Base-by-base conservation (phyloP, 345 rosid species). In the Linum tenue region DNA sequence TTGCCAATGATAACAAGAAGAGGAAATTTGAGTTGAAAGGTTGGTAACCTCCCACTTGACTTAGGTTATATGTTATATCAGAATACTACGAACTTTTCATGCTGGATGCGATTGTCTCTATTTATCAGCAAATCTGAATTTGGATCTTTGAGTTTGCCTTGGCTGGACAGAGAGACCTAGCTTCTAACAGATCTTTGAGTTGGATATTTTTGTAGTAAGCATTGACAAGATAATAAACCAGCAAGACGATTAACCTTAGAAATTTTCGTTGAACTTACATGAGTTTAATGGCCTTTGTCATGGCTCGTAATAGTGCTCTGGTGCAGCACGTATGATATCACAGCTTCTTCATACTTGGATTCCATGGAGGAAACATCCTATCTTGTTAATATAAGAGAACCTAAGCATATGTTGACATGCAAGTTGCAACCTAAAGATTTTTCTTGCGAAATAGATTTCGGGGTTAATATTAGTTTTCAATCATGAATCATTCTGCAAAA, bases 21-120 rank as follows among this genome's bases (percentile, higher is more conserved):
- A 83, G 83, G 65, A 86, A 80, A 70, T 76, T 67, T 67, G 79
- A 79, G 36, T 67, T 42, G 36, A 80, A 79, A 83, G 91, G 96
- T 88, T 64, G 60, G 82, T 76, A 43, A 11, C 56, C 14, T 11
- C 17, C 41, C 38, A 22, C n/a, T 59, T 60, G 42, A 7, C 12
- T 61, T 41, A 4, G 9, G 6, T 41, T 8, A 4, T 6, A 4
- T 55, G 16, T 3, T 55, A 12, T 5, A 12, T 3, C 5, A 16
- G 22, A 16, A 12, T 56, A 7, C 14, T 48, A 56, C 7, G 37
- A 56, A 48, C 53, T 48, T 48, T 9, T 48, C 9, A 48, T 48
- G 53, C 11, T 15, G 14, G 53, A 48, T 48, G 53, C 6, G 11
- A 9, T 48, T 5, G 53, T 48, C 14, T 10, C 53, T 48, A 48